Conservation (phyloP, 371 early-diverging fungal species). For the Mucor irregularis region DNA sequence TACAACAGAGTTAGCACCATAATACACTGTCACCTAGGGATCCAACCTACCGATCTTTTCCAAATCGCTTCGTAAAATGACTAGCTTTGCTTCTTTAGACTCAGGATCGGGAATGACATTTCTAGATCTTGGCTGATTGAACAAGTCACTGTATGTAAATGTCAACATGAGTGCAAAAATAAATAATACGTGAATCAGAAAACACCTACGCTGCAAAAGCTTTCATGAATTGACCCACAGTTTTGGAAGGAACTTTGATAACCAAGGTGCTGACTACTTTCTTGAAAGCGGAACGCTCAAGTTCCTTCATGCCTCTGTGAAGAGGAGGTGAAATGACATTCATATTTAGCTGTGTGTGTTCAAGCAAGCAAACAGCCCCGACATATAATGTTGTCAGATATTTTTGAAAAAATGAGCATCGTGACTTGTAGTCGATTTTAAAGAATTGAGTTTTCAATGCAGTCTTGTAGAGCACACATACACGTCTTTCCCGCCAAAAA, state of each 20-base stretch:
- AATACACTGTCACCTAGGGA: background rate
- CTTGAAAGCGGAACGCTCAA: slow-evolving; percentile 66
- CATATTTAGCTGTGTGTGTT: background rate
- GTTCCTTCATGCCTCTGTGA: slow-evolving; percentile 54
- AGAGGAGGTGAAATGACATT: slow-evolving; percentile 31
- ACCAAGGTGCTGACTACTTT: slow-evolving; percentile 55
- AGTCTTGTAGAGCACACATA: too few relatives aligned
- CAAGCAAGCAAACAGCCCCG: too few relatives aligned
- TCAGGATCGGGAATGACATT: slow-evolving; percentile 67
- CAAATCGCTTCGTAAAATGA: slow-evolving; percentile 54
- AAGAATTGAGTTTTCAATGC: too few relatives aligned
- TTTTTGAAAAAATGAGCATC: too few relatives aligned
- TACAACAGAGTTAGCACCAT: background rate
- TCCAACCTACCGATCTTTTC: slow-evolving; percentile 7
- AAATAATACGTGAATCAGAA: background rate
- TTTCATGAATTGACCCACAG: slow-evolving; percentile 57
- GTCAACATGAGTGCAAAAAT: background rate
- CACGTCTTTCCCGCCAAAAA: too few relatives aligned
- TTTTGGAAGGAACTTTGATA: slow-evolving; percentile 66
- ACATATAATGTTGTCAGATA: too few relatives aligned
- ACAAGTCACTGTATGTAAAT: slow-evolving; percentile 50
- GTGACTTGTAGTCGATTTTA: too few relatives aligned
- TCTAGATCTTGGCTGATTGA: slow-evolving; percentile 70
- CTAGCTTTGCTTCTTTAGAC: slow-evolving; percentile 57
- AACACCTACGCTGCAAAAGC: slow-evolving; percentile 43